Evolutionary conservation across 2,329 filamentous ascomycete species (phyloP), one percentile per base, ranked within the genome.

Genomic region (Cladosporium sp.): DNA sequence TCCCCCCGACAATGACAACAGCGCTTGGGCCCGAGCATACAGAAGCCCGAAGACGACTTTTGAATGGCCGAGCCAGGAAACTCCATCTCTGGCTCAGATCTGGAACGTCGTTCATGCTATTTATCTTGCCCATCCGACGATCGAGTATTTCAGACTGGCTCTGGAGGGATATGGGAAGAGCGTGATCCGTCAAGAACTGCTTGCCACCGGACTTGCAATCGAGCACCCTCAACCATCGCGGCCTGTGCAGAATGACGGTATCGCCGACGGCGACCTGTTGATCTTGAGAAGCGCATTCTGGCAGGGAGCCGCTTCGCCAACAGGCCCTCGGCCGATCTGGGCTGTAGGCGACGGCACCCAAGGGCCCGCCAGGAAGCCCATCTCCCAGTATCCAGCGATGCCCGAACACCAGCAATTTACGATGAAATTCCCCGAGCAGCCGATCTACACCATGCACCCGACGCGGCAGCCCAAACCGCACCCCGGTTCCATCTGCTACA

Each of bases 401-500:
- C 71, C 74, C 4, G 68, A 70, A 46, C 67, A 70, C 48, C 70
- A 69, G 57, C 70, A 74, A 22, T 69, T 77, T 55, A 77, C 74
- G 3, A 79, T 73, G 34, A 69, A 70, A 43, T 75, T 74, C 49
- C 72, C 73, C 10, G 66, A 72, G 4, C 65, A 75, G 52, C 72
- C 72, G 4, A 70, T 80, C 9, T 80, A 86, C 66, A 75, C 81
- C 9, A 83, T 80, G 69, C 87, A 91, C 69, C 87, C 87, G 3
- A 75, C 85, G 7, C 83, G 87, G 8, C 82, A 83, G 1, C 77
- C 82, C 33, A 91, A 92, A 72, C 87, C 87, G 4, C 72, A 75
- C 1, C 84, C 85, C 0, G 85, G 86, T 3, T 79, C 83, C 1
- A 77, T 86, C 55, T 78, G 87, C 59, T 92, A 92, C 73, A 89